Base-by-base conservation (phyloP, 2,329 filamentous ascomycete genomes). In the Aspergillus candidus region DNA sequence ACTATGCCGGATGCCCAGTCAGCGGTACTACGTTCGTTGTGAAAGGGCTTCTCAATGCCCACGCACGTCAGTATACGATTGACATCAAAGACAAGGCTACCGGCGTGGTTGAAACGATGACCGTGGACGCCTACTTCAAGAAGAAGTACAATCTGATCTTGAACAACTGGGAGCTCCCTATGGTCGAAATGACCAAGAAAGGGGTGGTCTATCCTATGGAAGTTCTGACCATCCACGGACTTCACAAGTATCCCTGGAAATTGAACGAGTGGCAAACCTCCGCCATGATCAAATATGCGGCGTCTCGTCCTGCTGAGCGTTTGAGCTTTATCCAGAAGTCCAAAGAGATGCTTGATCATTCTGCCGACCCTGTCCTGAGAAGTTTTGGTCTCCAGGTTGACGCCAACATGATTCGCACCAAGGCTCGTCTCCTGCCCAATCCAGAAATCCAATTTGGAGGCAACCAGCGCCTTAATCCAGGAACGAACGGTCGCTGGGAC, bases 221-320 rank as follows among this genome's bases (percentile, higher is more conserved):
- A 44, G 54, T 77, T 27, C 65, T 80, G 32, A 64, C 60, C 11
- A 70, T 82, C 47, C 65, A 73, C 34, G 60, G 67, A 4, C 76
- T 80, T 31, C 77, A 82, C 61, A 74, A 76, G 2, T 82, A 79
- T 55, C 70, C 68, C 3, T 75, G 67, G 60, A 83, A 83, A 64
- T 61, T 82, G 37, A 74, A 74, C 40, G 78, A 81, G 43, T 57
- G 59, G 0, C 74, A 94, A 69, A 96, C 91, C 0, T 72, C 83
- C 0, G 69, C 77, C 4, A 98, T 98, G 93, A 96, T 98, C 71
- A 91, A 86, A 65, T 88, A 91, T 57, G 90, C 91, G 0, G 91
- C 95, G 4, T 88, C 85, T 5, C 77, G 83, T 1, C 93, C 93
- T 0, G 62, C 64, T 0, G 63, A 81, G 27, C 86, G 93, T n/a